Conservation (phyloP, 495 filamentous ascomycete species). For the Podospora pseudocomata region DNA sequence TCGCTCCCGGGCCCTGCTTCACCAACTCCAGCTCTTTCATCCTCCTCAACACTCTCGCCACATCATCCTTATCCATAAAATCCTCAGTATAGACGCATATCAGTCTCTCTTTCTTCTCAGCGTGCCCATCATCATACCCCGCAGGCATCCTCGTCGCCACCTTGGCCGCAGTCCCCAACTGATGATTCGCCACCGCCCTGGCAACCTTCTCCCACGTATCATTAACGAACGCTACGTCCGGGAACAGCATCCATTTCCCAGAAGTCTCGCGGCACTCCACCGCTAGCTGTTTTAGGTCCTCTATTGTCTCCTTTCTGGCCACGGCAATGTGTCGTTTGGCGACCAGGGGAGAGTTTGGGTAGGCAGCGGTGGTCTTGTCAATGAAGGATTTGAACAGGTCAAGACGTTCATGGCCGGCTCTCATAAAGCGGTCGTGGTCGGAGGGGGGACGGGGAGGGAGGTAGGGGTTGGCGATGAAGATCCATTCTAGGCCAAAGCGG, state of each 20-base stretch:
- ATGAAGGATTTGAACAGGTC: slow-evolving; percentile 34
- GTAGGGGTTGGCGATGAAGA: slow-evolving; percentile 60
- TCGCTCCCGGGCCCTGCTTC: slow-evolving; percentile 34
- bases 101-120: slow-evolving; percentile 46
- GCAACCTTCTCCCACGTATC: slow-evolving; percentile 60
- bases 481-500: slow-evolving; percentile 53
- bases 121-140: not conserved
- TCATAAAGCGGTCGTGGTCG: slow-evolving; percentile 24
- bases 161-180: slow-evolving; percentile 67
- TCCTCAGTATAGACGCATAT: slow-evolving; percentile 77
- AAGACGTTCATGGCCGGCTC: slow-evolving; percentile 38
- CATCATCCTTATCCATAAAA: slow-evolving; percentile 64
- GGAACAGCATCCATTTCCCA: slow-evolving; percentile 77
- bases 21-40: slow-evolving; percentile 60
- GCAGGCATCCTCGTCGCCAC: slow-evolving; percentile 48
- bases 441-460: slow-evolving; percentile 24
- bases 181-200: slow-evolving; percentile 56
- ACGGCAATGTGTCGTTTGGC: slow-evolving; percentile 45
- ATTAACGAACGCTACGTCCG: slow-evolving; percentile 53
- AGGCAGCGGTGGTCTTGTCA: slow-evolving; percentile 8
- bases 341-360: slow-evolving; percentile 16
- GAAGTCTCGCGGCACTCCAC: slow-evolving; percentile 22
- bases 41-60: slow-evolving; percentile 59
- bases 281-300: slow-evolving; percentile 56
- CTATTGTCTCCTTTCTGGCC: slow-evolving; percentile 48